Percentiles rank a stretch among this genome's conserved stretches.
Conservation (phyloP, 352 stramenopile genomes). For the Globisporangium orthogonon region DNA sequence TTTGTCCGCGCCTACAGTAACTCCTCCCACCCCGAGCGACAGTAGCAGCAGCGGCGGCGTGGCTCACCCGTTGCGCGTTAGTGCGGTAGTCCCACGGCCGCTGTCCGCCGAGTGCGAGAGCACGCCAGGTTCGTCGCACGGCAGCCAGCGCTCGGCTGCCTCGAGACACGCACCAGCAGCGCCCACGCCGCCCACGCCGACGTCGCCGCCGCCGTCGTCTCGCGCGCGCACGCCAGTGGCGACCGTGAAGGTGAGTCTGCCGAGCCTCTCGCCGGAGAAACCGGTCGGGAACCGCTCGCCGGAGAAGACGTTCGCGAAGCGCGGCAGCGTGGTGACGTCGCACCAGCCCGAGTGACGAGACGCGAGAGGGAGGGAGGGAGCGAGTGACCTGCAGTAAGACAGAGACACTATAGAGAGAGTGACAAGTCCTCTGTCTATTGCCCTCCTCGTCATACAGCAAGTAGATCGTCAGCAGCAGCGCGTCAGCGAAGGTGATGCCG, state of each 20-base stretch:
- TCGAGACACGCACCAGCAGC: not conserved
- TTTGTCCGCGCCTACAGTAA: conserved; percentile 1
- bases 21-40: conserved; percentile 4
- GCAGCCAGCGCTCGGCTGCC: not conserved
- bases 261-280: conserved; percentile 56
- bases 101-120: conserved; percentile 10
- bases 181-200: not conserved
- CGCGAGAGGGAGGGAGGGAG: not conserved
- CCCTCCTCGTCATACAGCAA: no score
- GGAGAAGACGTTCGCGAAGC: conserved; percentile 28
- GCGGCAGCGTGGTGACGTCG: conserved; percentile 2
- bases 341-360: conserved; percentile 1
- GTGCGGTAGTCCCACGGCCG: conserved; percentile 1
- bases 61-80: not conserved
- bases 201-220: not conserved
- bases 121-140: not conserved
- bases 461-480: not conserved
- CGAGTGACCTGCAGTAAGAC: not conserved
- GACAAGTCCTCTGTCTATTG: conserved; percentile 1
- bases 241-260: conserved; percentile 32
- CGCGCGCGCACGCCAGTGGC: conserved; percentile 3
- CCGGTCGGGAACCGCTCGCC: conserved; percentile 26
- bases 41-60: not conserved
- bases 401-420: no score
- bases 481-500: not conserved